Evolutionary conservation across 2,329 filamentous ascomycete species (phyloP).

Genomic region (Pseudovirgaria hyperparasitica): DNA sequence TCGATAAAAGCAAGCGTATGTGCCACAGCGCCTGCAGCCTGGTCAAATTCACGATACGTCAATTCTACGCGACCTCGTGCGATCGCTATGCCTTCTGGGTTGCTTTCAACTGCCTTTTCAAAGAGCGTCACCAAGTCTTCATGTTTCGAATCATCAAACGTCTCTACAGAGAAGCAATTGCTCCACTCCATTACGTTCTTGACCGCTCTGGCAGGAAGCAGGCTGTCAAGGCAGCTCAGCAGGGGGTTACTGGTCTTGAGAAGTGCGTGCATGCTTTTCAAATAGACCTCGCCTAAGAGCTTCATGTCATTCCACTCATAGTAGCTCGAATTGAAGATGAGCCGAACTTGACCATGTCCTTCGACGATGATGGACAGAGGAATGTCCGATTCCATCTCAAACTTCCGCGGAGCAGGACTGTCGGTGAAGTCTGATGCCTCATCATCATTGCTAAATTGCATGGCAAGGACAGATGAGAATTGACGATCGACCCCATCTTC

Average conservation of each 20-base stretch:
- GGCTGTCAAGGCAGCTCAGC: background rate
- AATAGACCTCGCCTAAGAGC: constrained; percentile 1
- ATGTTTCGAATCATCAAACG: constrained; percentile 2
- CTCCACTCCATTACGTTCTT: constrained; percentile 4
- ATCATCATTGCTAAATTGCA: constrained; percentile 6
- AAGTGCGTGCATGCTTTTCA: constrained; percentile 1
- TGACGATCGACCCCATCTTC: constrained; percentile 6
- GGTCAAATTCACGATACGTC: constrained; percentile 5
- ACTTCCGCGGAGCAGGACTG: too few relatives aligned
- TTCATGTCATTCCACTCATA: constrained; percentile 2
- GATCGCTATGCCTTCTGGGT: constrained; percentile 3
- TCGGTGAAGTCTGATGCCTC: constrained; percentile 1
- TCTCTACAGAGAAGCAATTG: constrained; percentile 7
- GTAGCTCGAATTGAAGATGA: constrained; percentile 4
- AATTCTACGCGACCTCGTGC: constrained; percentile 3
- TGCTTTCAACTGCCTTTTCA: constrained; percentile 3
- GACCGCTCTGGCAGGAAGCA: too few relatives aligned
- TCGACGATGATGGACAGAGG: constrained; percentile 5
- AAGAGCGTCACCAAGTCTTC: constrained; percentile 10
- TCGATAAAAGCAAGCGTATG: background rate
- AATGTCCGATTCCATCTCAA: too few relatives aligned
- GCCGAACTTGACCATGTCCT: constrained; percentile 2
- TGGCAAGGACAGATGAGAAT: constrained; percentile 6
- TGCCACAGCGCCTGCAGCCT: constrained; percentile 2
- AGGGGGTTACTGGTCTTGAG: background rate